Evolutionary conservation across 2,329 filamentous ascomycete species (phyloP).

Genomic region (Lachnellula arida): DNA sequence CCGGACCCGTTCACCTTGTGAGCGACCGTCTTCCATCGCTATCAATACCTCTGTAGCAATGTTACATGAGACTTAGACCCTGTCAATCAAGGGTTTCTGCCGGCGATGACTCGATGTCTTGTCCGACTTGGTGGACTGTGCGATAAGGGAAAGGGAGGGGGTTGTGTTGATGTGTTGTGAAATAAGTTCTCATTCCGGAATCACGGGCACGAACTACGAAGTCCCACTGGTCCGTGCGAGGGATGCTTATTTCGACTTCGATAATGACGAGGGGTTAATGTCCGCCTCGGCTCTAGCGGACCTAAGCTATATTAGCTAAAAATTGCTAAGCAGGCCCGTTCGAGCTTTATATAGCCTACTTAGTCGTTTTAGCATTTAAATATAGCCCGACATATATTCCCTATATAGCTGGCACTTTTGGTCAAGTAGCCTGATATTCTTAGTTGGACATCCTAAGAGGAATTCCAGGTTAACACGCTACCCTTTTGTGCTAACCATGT

Average conservation of each 20-base stretch:
- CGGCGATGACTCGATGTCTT: not conserved
- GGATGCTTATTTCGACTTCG: not conserved
- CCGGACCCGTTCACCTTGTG: not conserved
- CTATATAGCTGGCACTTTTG: too few relatives aligned
- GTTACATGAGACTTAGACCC: not conserved
- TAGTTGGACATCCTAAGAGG: too few relatives aligned
- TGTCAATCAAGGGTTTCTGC: not conserved
- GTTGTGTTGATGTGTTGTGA: not conserved
- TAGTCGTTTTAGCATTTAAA: too few relatives aligned
- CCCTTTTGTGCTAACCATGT: too few relatives aligned
- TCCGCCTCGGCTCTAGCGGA: too few relatives aligned
- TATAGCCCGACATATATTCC: too few relatives aligned
- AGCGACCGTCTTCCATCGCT: not conserved
- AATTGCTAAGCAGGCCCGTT: too few relatives aligned
- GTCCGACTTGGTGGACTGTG: not conserved
- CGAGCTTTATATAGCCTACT: too few relatives aligned
- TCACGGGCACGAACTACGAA: not conserved
- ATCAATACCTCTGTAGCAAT: not conserved
- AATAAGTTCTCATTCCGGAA: not conserved
- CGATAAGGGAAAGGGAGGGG: not conserved
- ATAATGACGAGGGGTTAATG: not conserved
- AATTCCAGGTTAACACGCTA: too few relatives aligned
- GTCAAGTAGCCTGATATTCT: too few relatives aligned
- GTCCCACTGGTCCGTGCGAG: not conserved
- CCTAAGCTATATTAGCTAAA: too few relatives aligned